phyloP scores from a whole-genome alignment of 768 basidiomycete species.

The Phaeotremella fagi region DNA sequence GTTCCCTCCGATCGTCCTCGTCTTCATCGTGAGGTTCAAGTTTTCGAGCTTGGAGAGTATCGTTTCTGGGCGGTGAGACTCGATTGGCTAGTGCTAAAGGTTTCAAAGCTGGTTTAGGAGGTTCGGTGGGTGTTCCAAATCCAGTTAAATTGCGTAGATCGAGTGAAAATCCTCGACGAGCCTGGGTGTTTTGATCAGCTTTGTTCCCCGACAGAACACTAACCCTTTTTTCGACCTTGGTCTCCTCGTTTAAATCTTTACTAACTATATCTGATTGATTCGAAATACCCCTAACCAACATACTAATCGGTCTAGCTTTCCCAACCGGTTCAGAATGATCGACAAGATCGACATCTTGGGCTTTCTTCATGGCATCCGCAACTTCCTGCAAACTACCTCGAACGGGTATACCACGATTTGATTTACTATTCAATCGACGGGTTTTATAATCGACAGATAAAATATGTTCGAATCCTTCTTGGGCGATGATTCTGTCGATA shows the following conservation, averaged over 20 bases:
- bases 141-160: conserved; percentile 41
- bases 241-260: no score
- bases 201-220: conserved; percentile 7
- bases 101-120: conserved; percentile 11
- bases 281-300: no score
- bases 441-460: conserved; percentile 72
- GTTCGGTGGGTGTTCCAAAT: conserved; percentile 21
- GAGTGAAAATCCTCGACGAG: conserved; percentile 41
- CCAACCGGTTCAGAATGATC: conserved; percentile 7
- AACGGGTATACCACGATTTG: background rate
- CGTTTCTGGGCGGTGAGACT: conserved; percentile 1
- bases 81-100: conserved; percentile 14
- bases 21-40: conserved; percentile 75
- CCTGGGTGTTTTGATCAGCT: conserved; percentile 14
- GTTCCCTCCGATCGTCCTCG: conserved; percentile 81
- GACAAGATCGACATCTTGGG: background rate
- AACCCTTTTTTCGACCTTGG: conserved; percentile 35
- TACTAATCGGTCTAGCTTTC: conserved; percentile 41
- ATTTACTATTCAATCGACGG: conserved; percentile 18
- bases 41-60: conserved; percentile 58
- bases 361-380: background rate
- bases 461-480: conserved; percentile 92
- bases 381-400: conserved; percentile 7
- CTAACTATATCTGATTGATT: no score
- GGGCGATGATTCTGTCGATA: conserved; percentile 90